Base-by-base conservation (phyloP, 495 filamentous ascomycete genomes). In the Chaetomium cochliodes region DNA sequence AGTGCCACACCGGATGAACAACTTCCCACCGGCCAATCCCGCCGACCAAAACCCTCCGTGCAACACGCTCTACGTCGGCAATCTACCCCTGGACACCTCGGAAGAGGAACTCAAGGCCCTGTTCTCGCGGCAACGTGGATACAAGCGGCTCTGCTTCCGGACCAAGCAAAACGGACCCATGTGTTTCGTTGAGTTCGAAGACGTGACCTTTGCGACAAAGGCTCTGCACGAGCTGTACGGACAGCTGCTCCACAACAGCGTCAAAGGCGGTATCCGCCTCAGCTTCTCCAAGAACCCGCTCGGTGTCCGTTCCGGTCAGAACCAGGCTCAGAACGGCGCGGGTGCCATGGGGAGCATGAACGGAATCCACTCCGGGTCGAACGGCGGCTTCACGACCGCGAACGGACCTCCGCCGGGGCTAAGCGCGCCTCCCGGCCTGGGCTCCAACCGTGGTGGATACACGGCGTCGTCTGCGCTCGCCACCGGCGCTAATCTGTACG, bases 161-260 rank as follows among this genome's bases (percentile, higher is more conserved):
- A 96, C 93, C 58, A 98, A 98, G 77, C 90, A 93, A 67, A 96
- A 98, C 70, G 96, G 96, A 0, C 94, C 96, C 15, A 98, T 98
- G 96, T 98, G 94, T 71, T 98, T 98, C 70, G 94, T 98, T 47
- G 96, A 98, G 75, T 98, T 98, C 72, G 94, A 98, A 69, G 93
- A 98, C 72, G 86, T 97, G 49, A 88, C 89, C 25, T 94, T 92
- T 72, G 94, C 94, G 9, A 97, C 94, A 62, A 96, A 96, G 73
- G 89, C 93, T 0, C 82, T 98, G 11, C 90, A 93, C 68, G 92
- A 97, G 62, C 82, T 98, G 20, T 98, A 98, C 68, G 94, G 94
- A 0, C 87, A 90, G 60, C 86, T 85, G 25, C 84, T 98, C 49
- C 91, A 92, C 72, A 98, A 97, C 76, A 94, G 91, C 74, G 85